Conservation (phyloP, 225 moss, liverwort and hornwort genomes). For the Straminergon stramineum region DNA sequence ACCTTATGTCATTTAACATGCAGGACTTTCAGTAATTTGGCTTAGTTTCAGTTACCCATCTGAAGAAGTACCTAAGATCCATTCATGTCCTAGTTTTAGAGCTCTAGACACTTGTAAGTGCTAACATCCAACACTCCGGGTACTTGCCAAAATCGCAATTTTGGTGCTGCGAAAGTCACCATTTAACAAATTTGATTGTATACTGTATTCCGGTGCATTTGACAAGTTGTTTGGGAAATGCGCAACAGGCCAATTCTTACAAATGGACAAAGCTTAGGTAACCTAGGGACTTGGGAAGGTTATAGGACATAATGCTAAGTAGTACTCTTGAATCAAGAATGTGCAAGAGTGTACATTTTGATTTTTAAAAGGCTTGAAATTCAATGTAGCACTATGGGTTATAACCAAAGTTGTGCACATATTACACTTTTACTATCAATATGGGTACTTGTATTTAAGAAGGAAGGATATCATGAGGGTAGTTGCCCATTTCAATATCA, state of each 20-base stretch:
- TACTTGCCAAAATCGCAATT: not conserved
- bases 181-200: not conserved
- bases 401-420: rapidly evolving
- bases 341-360: rapidly evolving
- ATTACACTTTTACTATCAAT: not conserved
- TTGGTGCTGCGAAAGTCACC: no score
- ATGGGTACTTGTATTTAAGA: not conserved
- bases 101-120: not conserved
- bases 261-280: not conserved
- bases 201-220: not conserved
- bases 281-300: not conserved
- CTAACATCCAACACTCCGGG: not conserved
- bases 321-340: not conserved
- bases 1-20: not conserved
- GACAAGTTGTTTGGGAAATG: not conserved
- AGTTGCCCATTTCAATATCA: not conserved
- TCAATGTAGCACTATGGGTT: not conserved
- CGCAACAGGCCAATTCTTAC: not conserved
- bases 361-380: not conserved
- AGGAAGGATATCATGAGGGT: not conserved
- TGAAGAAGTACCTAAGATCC: not conserved
- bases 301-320: not conserved
- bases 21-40: not conserved
- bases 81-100: not conserved
- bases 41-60: not conserved